These are phyloP conservation scores for Aspergillus mulundensis DNA, from an alignment of 495 filamentous ascomycete genomes.

Conservation along the genomic window DNA sequence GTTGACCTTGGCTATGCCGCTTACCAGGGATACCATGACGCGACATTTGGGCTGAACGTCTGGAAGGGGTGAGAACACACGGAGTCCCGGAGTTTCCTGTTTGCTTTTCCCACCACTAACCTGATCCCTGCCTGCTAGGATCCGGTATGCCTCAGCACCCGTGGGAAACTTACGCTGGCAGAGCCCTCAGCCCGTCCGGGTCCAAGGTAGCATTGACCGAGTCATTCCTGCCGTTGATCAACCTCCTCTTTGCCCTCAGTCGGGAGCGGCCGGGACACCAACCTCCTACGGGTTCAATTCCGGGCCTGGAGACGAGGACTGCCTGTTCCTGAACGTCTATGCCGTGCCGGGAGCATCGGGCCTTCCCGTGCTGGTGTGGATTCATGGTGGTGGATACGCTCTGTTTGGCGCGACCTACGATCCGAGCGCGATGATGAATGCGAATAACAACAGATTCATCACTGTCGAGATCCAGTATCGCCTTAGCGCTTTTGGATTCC, in stretches of 20 bases:
- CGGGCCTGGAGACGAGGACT: slow-evolving; percentile 51
- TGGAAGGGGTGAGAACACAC: slow-evolving; percentile 22
- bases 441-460: slow-evolving; percentile 53
- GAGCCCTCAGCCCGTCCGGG: slow-evolving; percentile 18
- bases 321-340: slow-evolving; percentile 65
- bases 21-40: slow-evolving; percentile 21
- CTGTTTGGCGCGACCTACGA: slow-evolving; percentile 8
- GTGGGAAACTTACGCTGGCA: slow-evolving; percentile 36
- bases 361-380: slow-evolving; percentile 63
- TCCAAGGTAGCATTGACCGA: slow-evolving; percentile 12
- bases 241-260: slow-evolving; percentile 18
- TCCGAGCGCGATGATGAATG: slow-evolving; percentile 11
- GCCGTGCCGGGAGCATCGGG: slow-evolving; percentile 49
- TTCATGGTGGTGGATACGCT: slow-evolving; percentile 65
- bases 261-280: slow-evolving; percentile 13
- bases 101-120: too few species aligned
- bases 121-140: slow-evolving; percentile 13
- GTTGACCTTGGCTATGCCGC: slow-evolving; percentile 22
- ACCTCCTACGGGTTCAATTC: slow-evolving; percentile 7
- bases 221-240: slow-evolving; percentile 6
- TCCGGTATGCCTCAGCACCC: slow-evolving; percentile 37
- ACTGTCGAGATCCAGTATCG: slow-evolving; percentile 70
- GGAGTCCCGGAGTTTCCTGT: too few species aligned
- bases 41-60: slow-evolving; percentile 16
- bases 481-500: slow-evolving; percentile 63